Percentiles rank a stretch among this genome's conserved stretches.
phyloP scores from a whole-genome alignment of 2,329 filamentous ascomycete species.

The Cryphonectria radicalis region DNA sequence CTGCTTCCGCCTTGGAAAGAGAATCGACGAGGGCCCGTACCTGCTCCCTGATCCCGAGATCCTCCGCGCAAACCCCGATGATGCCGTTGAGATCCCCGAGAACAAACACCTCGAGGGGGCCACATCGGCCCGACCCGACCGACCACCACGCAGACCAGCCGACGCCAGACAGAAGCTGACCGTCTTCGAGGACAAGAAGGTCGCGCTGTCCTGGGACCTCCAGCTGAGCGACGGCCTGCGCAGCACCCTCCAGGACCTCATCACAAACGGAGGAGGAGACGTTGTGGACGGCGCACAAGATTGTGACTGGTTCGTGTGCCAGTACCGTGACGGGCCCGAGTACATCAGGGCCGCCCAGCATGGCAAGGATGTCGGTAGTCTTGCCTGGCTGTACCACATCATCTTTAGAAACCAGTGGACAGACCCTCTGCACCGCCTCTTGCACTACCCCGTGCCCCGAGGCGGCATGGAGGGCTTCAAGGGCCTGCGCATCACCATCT shows the following conservation, averaged over 20 bases:
- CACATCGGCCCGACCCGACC: constrained; percentile 51
- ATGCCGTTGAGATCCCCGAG: constrained; percentile 58
- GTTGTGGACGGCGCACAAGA: constrained; percentile 68
- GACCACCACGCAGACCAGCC: constrained; percentile 39
- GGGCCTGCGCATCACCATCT: constrained; percentile 79
- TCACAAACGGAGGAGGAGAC: constrained; percentile 71
- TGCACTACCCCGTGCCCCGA: constrained; percentile 87
- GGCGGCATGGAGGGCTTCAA: constrained; percentile 80
- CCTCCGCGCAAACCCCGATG: constrained; percentile 61
- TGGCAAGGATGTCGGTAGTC: constrained; percentile 84
- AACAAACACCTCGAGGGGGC: constrained; percentile 71
- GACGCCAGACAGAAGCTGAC: constrained; percentile 58
- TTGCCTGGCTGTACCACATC: constrained; percentile 92
- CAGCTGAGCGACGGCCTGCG: constrained; percentile 69
- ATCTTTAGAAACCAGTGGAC: constrained; percentile 91
- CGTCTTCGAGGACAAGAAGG: constrained; percentile 76
- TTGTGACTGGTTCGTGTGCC: constrained; percentile 85
- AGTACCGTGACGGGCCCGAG: constrained; percentile 79
- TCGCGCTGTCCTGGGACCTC: constrained; percentile 79
- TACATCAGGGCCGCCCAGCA: constrained; percentile 77
- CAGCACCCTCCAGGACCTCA: constrained; percentile 70
- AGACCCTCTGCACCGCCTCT: constrained; percentile 76
- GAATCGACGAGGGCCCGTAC: constrained; percentile 89
- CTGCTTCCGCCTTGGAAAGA: constrained; percentile 88
- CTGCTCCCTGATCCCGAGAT: constrained; percentile 84